Base-by-base conservation (phyloP, 768 basidiomycete genomes). In the Hygrophorus russula region DNA sequence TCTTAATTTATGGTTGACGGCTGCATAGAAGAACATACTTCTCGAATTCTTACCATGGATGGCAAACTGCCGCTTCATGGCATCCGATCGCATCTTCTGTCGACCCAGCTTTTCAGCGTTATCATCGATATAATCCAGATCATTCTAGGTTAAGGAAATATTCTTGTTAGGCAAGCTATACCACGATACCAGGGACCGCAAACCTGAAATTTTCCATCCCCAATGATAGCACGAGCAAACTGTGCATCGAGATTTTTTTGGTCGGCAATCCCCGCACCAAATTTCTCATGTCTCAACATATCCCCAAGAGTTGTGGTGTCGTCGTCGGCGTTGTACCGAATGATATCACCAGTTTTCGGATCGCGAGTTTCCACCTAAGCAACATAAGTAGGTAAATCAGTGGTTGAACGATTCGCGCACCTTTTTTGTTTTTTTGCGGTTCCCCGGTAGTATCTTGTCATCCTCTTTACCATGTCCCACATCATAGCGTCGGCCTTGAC, bases 61-160 rank as follows among this genome's bases (percentile, higher is more conserved):
- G 10, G 96, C 96, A 59, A 97, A 99, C 51, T 91, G 87, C 36
- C 93, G 78, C 59, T 92, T 98, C 83, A 96, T 90, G 15, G 84
- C 89, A 55, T 98, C 94, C 3, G 82, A 80, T 41, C 92, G 85
- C 88, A 97, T 92, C 64, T 94, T 98, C 61, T 90, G 81, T 44
- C 93, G 70, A 31, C 87, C 89, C 0, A 98, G 71, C 51, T 80
- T 82, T 54, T 94, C 94, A 0, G 91, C 92, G 57, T 97, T 94
- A 50, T 98, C 96, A 51, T 99, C 96, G 49, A 96, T 82, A 52
- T 98, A 98, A 36, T 97, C 96, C 27, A 93, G 65, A 53, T 93
- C 78, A 50, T 84, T 82, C 84, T 91, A 44, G 8, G 33, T 44
- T 33, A 11, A 41, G 13, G n/a, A 41, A 33, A n/a, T n/a, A n/a